These are phyloP conservation scores for Xerocomus minutiporus DNA, from an alignment of 1,284 basidiomycete species.

Conservation along the genomic window DNA sequence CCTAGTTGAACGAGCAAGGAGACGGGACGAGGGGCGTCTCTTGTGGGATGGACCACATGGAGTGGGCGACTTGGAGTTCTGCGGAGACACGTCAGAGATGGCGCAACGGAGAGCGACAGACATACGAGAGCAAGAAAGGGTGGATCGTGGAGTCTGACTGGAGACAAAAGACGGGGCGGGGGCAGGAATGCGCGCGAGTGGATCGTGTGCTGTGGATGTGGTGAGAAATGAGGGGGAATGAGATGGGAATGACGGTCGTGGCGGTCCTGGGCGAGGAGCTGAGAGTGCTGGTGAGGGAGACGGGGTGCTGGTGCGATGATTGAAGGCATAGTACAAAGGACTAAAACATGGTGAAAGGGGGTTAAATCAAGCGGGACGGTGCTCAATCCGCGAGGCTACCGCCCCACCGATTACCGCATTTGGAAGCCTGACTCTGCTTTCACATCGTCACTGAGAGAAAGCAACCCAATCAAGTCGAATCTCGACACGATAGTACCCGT, in stretches of 20 bases:
- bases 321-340: constrained; percentile 31
- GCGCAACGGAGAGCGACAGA: background rate
- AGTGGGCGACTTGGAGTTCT: constrained; percentile 38
- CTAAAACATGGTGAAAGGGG: constrained; percentile 26
- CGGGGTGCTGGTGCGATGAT: constrained; percentile 33
- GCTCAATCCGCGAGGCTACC: constrained; percentile 24
- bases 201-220: constrained; percentile 8
- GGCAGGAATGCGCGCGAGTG: constrained; percentile 14
- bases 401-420: constrained; percentile 16
- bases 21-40: constrained; percentile 25
- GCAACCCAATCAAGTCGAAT: background rate
- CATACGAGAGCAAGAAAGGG: constrained; percentile 25
- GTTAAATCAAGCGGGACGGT: constrained; percentile 18
- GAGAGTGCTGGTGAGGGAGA: constrained; percentile 14
- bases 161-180: constrained; percentile 33
- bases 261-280: constrained; percentile 12
- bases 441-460: background rate
- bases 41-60: constrained; percentile 35
- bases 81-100: constrained; percentile 15
- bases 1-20: constrained; percentile 25
- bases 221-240: constrained; percentile 5
- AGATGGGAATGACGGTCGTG: constrained; percentile 6
- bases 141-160: constrained; percentile 27
- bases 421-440: constrained; percentile 24
- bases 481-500: too few species aligned